These are phyloP conservation scores for Phytophthora brassicae DNA, from an alignment of 352 stramenopile genomes.

Conservation along the genomic window DNA sequence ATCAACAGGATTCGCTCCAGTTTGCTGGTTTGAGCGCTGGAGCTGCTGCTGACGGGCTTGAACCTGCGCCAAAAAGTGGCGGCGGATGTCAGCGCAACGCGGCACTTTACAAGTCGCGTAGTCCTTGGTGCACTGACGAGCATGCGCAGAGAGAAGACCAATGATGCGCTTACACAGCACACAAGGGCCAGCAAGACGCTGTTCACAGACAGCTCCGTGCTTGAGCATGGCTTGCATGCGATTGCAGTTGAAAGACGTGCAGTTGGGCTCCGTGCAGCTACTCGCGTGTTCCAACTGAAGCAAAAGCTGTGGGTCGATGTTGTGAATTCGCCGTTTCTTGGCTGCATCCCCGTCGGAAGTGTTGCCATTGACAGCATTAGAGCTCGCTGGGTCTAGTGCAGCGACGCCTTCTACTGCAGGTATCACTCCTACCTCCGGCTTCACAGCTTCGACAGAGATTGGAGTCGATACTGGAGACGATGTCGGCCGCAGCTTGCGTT, in stretches of 20 bases:
- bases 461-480: conserved; percentile 36
- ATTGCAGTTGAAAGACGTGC: conserved; percentile 85
- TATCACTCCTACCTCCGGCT: conserved; percentile 5
- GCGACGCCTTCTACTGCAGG: too few species aligned
- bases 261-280: conserved; percentile 66
- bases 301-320: conserved; percentile 87
- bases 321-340: conserved; percentile 91
- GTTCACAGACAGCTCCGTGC: conserved; percentile 83
- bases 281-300: conserved; percentile 86
- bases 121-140: conserved; percentile 79
- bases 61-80: conserved; percentile 80
- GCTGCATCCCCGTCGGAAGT: conserved; percentile 68
- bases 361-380: conserved; percentile 12
- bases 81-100: conserved; percentile 83
- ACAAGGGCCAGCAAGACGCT: conserved; percentile 77
- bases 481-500: conserved; percentile 64
- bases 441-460: conserved; percentile 2
- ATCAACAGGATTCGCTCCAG: neutral
- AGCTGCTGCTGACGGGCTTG: conserved; percentile 75
- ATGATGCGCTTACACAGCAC: conserved; percentile 88
- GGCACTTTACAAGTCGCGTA: conserved; percentile 80
- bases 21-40: conserved; percentile 41
- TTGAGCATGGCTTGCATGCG: conserved; percentile 90
- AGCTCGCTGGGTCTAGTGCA: neutral
- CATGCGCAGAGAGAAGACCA: conserved; percentile 79